Evolutionary conservation across 2,329 filamentous ascomycete genomes (phyloP).

Genomic region (Ophiocordyceps robertsii): DNA sequence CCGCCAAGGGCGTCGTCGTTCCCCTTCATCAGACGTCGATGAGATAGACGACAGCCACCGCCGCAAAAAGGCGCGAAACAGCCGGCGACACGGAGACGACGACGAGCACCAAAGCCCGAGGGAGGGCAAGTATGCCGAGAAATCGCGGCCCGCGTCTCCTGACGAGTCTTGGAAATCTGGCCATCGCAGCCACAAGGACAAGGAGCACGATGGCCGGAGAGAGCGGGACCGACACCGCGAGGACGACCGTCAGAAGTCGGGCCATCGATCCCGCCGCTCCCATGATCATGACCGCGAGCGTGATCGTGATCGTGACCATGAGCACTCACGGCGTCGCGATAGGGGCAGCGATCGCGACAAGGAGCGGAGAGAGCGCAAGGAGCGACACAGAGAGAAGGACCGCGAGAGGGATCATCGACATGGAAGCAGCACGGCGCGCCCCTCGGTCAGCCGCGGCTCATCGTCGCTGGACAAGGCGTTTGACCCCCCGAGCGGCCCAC

Average conservation of each 20-base stretch:
- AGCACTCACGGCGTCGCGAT: conserved; percentile 18
- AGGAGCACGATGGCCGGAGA: conserved; percentile 26
- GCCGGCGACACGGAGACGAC: conserved; percentile 23
- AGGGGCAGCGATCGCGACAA: conserved; percentile 25
- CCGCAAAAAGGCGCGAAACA: conserved; percentile 35
- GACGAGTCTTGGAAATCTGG: conserved; percentile 42
- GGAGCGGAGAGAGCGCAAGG: conserved; percentile 22
- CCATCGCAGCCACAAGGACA: conserved; percentile 48
- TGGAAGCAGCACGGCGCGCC: conserved; percentile 19
- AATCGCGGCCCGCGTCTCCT: conserved; percentile 52
- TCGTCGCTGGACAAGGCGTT: conserved; percentile 24
- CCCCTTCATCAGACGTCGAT: conserved; percentile 33
- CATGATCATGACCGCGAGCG: conserved; percentile 28
- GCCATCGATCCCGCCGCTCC: conserved; percentile 24
- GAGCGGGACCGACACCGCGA: conserved; percentile 34
- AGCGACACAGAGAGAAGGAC: conserved; percentile 18
- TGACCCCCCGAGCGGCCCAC: conserved; percentile 28
- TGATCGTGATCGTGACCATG: conserved; percentile 28
- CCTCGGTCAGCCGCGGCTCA: conserved; percentile 10
- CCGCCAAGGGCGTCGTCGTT: conserved; percentile 41
- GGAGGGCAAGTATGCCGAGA: conserved; percentile 33
- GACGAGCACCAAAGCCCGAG: conserved; percentile 27
- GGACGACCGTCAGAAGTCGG: conserved; percentile 26
- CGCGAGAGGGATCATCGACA: conserved; percentile 7
- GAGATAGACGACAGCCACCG: conserved; percentile 32